A percentile compares a stretch with the other conserved stretches of the same genome.
phyloP scores from a whole-genome alignment of 2,329 filamentous ascomycete species.

The Pyrenophora seminiperda region DNA sequence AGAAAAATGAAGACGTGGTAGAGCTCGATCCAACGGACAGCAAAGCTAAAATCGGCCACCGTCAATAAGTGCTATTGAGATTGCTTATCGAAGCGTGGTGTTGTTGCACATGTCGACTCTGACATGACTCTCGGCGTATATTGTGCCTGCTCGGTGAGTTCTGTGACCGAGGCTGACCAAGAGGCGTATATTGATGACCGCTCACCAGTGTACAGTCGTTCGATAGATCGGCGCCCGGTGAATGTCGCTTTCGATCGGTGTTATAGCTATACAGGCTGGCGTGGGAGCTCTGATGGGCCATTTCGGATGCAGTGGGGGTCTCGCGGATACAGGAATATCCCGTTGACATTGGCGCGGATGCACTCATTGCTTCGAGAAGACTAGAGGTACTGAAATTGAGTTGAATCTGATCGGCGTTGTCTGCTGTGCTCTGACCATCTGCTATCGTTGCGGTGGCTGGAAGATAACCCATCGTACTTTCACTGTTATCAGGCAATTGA shows the following conservation, averaged over 20 bases:
- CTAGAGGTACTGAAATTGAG: constrained; percentile 35
- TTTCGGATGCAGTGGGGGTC: constrained; percentile 8
- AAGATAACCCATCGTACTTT: constrained; percentile 18
- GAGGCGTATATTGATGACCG: constrained; percentile 46
- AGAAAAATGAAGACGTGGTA: background rate
- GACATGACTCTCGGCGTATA: constrained; percentile 7
- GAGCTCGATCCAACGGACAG: background rate
- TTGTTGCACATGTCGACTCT: constrained; percentile 6
- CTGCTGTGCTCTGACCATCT: constrained; percentile 14
- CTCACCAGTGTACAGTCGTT: constrained; percentile 47
- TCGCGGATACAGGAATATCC: constrained; percentile 35
- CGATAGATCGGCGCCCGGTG: constrained; percentile 24
- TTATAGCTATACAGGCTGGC: constrained; percentile 50
- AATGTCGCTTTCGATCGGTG: constrained; percentile 41
- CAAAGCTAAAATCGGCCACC: constrained; percentile 7
- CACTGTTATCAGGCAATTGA: constrained; percentile 14
- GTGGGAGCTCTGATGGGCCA: constrained; percentile 40
- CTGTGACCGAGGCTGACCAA: constrained; percentile 31
- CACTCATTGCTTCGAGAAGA: constrained; percentile 29
- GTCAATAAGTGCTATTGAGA: constrained; percentile 19
- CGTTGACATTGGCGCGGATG: constrained; percentile 19
- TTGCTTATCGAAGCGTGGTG: constrained; percentile 23
- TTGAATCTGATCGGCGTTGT: constrained; percentile 16
- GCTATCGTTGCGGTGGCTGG: constrained; percentile 11
- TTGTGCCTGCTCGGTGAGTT: constrained; percentile 7